Evolutionary conservation across 345 rosid species (phyloP), one percentile per base, ranked within the genome.

Genomic region (Ceriops decandra): DNA sequence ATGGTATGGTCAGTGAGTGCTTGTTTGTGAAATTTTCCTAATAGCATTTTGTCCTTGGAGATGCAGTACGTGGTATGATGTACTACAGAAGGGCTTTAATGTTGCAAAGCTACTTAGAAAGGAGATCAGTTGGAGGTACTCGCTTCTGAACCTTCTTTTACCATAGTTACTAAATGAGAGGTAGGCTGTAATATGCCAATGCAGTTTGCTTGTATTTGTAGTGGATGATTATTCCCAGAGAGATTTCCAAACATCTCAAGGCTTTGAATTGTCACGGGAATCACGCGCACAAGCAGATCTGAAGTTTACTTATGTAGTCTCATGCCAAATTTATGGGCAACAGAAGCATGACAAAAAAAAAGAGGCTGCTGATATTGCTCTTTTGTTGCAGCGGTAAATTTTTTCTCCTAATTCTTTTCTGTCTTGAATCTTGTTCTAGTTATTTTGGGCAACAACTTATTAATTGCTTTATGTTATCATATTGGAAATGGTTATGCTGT

Each of bases 1-100:
- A 64, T 20, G 73, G 61, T 62, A 65, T 56, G 64, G 52, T 56
- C 60, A 58, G 47, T 22, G 72, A 30, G 57, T 73, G 7, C 68
- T 36, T 59, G 32, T n/a, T 60, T 35, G 69, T 73, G 53, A 61
- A 61, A 58, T 66, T 16, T 62, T 49, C 65, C 75, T 16, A 72
- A 59, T 51, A 17, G 49, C 49, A 24, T 31, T 56, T 67, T 72
- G 73, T 22, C 49, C n/a, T 15, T 80, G 79, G 72, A 65, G 66
- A 71, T 79, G 80, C 90, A 95, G 99, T 95, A 70, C 97, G 99
- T 64, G 98, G 99, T 66, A 95, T 95, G 99, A 95, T 95, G 99
- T 95, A 95, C 70, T 95, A 95, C 68, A 86, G 99, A 81, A 90
- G 96, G 84, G 99, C 99, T 76, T 81, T 95, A 74, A 88, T 95